Percentiles rank a stretch among this genome's conserved stretches.
These are phyloP conservation scores for Podospora pseudocomata DNA, from an alignment of 495 filamentous ascomycete genomes.

Conservation along the genomic window DNA sequence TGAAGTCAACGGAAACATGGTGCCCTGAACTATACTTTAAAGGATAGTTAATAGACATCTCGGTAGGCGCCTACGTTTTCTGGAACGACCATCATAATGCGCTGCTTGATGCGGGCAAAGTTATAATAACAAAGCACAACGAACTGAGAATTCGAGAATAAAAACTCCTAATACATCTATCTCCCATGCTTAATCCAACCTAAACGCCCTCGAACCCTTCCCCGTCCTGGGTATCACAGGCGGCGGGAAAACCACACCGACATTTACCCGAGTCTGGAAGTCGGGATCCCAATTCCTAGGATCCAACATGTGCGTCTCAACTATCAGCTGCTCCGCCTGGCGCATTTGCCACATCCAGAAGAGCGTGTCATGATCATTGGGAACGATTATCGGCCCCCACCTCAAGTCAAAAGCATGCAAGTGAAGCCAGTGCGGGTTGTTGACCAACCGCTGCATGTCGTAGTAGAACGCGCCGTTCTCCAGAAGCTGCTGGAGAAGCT, in stretches of 20 bases:
- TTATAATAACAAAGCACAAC: too few relatives aligned
- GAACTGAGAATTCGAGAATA: too few relatives aligned
- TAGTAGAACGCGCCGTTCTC: background rate
- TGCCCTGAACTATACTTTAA: too few relatives aligned
- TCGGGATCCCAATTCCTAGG: background rate
- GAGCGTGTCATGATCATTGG: background rate
- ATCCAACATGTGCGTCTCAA: background rate
- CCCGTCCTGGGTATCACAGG: background rate
- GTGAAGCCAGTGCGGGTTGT: too few relatives aligned
- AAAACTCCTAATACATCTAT: too few relatives aligned
- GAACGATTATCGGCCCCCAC: too few relatives aligned
- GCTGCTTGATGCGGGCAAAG: too few relatives aligned
- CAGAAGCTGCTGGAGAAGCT: background rate
- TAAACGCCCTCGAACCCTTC: background rate
- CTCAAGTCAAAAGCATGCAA: too few relatives aligned
- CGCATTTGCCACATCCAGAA: background rate
- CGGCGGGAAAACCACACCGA: background rate
- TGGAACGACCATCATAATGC: too few relatives aligned
- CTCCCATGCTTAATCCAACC: background rate
- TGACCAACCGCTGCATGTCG: background rate
- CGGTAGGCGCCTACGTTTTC: too few relatives aligned
- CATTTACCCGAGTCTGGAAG: background rate
- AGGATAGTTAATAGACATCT: too few relatives aligned
- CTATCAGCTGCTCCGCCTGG: background rate
- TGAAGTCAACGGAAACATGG: too few relatives aligned